Base-by-base conservation (phyloP, 2,329 filamentous ascomycete genomes). In the Fragosphaeria purpurea region DNA sequence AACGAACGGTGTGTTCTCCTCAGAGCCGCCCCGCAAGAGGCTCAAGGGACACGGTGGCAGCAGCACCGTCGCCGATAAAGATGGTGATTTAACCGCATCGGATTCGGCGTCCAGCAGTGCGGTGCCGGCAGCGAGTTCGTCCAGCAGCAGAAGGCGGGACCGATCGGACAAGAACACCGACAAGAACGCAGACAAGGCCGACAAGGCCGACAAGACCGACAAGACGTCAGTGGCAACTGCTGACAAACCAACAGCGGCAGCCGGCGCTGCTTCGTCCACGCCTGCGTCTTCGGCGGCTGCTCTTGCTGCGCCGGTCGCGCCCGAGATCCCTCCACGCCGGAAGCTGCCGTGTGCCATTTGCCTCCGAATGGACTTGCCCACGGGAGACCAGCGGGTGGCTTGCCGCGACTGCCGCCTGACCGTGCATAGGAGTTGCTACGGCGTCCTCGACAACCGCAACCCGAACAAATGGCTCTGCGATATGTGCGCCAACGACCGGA, bases 401-500 rank as follows among this genome's bases (percentile, higher is more conserved):
- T 98, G 93, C 65, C 79, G 81, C 46, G 88, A 95, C 61, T 98
- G 93, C 65, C 85, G 88, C 48, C 70, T 98, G 66, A 89, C 89
- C 4, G 91, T 97, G 31, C 93, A 98, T 66, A 85, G 86, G 49
- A 81, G 82, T 55, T 98, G 93, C 67, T 98, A 97, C 63, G 93
- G 93, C n/a, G 76, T 97, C 35, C 57, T 78, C 40, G 80, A 84
- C 44, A 81, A 84, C 51, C 80, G 86, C 41, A 76, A 75, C 49
- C 76, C 80, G 35, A 78, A 76, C 43, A 95, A 95, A 67, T 98
- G 93, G 93, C 80, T 85, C 41, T 98, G 93, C 66, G 93, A 97
- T 67, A 95, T 90, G 79, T 98, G 93, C 67, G 75, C 82, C 39
- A 98, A 98, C 62, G 93, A 98, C 63, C 88, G 89, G 64, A 91